Base-by-base conservation (phyloP, 768 basidiomycete genomes). In the Mycena pura region DNA sequence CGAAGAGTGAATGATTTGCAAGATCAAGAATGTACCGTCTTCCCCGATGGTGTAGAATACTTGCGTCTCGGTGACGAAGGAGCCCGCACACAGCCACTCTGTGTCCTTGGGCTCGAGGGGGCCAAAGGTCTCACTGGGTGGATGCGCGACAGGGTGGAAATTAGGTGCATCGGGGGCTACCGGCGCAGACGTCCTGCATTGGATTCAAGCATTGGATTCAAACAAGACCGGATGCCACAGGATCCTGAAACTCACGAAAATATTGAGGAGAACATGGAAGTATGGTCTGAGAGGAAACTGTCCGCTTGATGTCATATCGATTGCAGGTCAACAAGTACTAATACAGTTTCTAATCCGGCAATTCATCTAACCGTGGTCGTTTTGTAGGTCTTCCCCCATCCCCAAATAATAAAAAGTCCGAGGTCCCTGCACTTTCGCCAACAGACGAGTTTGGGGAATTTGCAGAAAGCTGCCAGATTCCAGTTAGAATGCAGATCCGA, bases 31-130 rank as follows among this genome's bases (percentile, higher is more conserved):
- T 15, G 84, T 84, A 6, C 95, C 96, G 78, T 96, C 92, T 32
- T 88, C 86, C 8, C 91, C 80, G 67, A 90, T 82, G 43, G 88
- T 80, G 75, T 99, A 99, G 78, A 90, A 99, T 0, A 73, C 82
- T 72, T 97, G 94, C 0, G 96, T 97, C 74, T 99, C 97, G 0
- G 95, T 90, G 24, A 86, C 83, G 73, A 99, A 96, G 1, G 96
- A 94, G 47, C 86, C 81, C 43, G 87, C 79, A 73, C 92, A 94
- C 28, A 85, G 72, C 95, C 94, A 96, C 71, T 92, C 89, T 29
- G 85, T 84, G 74, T 96, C 95, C 67, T 82, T 83, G 19, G 83
- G 77, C 65, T 86, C 85, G 56, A 96, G 86, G 67, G 87, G 84
- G n/a, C 93, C 93, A 63, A 86, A 88, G 45, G 90, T 75, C 66